These are phyloP conservation scores for Collybia nuda DNA, from an alignment of 768 basidiomycete species.

Conservation along the genomic window DNA sequence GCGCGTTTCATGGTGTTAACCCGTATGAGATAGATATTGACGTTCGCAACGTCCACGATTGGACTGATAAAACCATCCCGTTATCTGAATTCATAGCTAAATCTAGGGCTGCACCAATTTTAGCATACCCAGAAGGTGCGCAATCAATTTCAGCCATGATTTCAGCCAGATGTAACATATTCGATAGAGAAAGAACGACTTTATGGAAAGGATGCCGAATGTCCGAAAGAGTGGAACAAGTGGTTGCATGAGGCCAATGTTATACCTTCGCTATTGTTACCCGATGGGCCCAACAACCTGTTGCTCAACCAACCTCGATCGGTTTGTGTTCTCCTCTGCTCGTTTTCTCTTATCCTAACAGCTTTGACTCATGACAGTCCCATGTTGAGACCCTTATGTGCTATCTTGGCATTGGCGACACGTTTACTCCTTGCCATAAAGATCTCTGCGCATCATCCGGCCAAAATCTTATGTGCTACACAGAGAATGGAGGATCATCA, in stretches of 20 bases:
- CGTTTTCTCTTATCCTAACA: neutral
- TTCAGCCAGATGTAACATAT: neutral
- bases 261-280: conserved; percentile 54
- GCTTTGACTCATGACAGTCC: conserved; percentile 33
- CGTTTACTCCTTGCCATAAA: conserved; percentile 84
- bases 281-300: conserved; percentile 55
- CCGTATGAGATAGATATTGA: conserved; percentile 40
- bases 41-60: conserved; percentile 63
- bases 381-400: conserved; percentile 82
- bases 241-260: conserved; percentile 51
- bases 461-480: conserved; percentile 85
- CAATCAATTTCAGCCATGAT: neutral
- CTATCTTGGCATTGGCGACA: conserved; percentile 80
- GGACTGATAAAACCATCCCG: conserved; percentile 51
- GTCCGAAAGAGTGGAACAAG: conserved; percentile 62
- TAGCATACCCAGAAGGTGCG: conserved; percentile 39
- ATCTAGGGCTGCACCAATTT: conserved; percentile 33
- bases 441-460: conserved; percentile 84
- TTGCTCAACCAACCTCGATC: conserved; percentile 52
- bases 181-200: conserved; percentile 54
- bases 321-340: conserved; percentile 33
- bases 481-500: conserved; percentile 68
- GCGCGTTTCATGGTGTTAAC: no score
- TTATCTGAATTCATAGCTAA: conserved; percentile 53
- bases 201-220: conserved; percentile 79